Base-by-base conservation (phyloP, 2,329 filamentous ascomycete genomes). In the Pseudogymnoascus sp. region DNA sequence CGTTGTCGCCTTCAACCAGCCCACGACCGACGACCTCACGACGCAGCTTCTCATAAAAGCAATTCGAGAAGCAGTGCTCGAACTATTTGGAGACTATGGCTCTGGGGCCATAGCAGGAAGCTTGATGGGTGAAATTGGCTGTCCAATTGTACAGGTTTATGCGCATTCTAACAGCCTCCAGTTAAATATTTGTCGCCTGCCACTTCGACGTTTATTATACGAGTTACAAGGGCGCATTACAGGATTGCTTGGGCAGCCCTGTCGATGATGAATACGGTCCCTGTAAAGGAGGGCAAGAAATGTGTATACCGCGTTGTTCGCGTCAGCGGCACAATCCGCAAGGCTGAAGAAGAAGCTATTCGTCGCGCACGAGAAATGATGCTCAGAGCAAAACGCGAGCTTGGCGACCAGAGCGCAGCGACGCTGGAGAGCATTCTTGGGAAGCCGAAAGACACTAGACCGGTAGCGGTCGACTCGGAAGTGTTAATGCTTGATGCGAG, bases 151-250 rank as follows among this genome's bases (percentile, higher is more conserved):
- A 58, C 8, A 30, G 20, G 12, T 9, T 6, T 34, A 28, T 58
- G 57, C 32, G 14, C 18, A 25, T 58, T 38, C 37, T 39, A 25
- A 58, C 20, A 9, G 22, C 57, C 18, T 11, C 61, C 65, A 93
- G 90, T 99, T 60, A 96, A 96, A 78, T 99, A 99, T 73, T 81
- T 95, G 59, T 96, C 91, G 1, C 80, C 86, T 3, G 89, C 91
- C n/a, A 99, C 94, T 0, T 96, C 90, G 5, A 99, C 93, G 1
- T 91, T 93, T 60, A 99, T 99, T 63, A 79, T 99, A 38, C 85
- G 89, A 64, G 90, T 92, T 65, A 85, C 90, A 2, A 86, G 94
- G 62, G 85, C 86, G 14, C 87, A 96, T 66, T 95, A 92, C 72
- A 83, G 90, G 54, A 82, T 97, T 64, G 86, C 96, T 4, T 99